A percentile compares a stretch with the other conserved stretches of the same genome.
phyloP scores from a whole-genome alignment of 176 grass and related monocot genomes.

The Zea luxurians region DNA sequence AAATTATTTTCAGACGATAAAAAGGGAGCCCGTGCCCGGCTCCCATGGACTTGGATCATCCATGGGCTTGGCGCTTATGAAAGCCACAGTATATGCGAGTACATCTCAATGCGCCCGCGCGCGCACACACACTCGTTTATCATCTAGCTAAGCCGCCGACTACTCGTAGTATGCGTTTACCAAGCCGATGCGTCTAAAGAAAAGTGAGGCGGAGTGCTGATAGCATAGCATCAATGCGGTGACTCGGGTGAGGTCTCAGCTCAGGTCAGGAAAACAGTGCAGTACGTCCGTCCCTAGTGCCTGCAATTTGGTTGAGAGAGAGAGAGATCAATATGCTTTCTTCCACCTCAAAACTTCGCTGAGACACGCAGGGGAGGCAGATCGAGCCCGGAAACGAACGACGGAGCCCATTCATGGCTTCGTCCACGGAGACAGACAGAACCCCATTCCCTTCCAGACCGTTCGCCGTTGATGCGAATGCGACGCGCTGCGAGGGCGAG shows the following conservation, averaged over 20 bases:
- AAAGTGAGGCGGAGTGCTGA: background rate
- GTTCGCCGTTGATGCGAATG: background rate
- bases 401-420: no score
- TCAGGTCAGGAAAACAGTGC: background rate
- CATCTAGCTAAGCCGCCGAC: background rate
- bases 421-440: no score
- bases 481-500: background rate
- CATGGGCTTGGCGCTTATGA: slow-evolving; percentile 6
- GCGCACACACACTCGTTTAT: background rate
- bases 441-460: slow-evolving; percentile 13
- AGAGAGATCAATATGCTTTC: background rate
- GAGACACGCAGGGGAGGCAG: no score
- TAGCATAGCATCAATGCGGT: no score
- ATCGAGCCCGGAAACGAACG: no score
- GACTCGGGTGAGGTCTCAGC: no score
- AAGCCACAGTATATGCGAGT: background rate
- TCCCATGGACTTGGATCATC: slow-evolving; percentile 24
- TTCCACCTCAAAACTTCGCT: no score
- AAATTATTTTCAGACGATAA: background rate
- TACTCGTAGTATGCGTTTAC: background rate
- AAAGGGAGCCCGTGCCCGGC: background rate
- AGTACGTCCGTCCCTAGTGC: no score
- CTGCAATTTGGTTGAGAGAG: no score
- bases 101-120: background rate
- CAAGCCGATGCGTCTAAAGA: background rate